Evolutionary conservation across 257 asterid genomes (phyloP).

Genomic region (Dorcoceras hygrometricum): DNA sequence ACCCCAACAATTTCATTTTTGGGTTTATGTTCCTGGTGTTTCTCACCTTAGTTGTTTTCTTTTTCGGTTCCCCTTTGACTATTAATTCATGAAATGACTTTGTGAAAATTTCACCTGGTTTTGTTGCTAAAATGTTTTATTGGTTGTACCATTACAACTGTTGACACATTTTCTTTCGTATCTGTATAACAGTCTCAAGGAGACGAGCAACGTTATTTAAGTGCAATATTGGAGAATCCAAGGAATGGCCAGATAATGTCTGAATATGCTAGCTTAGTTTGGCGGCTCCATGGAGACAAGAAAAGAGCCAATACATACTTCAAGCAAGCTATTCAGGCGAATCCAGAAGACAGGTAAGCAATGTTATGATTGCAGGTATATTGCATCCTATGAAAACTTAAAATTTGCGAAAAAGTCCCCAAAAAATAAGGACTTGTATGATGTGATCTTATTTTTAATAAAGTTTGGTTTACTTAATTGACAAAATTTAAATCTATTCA

Average conservation of each 20-base stretch:
- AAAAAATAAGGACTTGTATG: no score
- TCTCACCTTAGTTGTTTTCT: background rate
- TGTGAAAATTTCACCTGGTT: background rate
- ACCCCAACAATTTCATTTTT: background rate
- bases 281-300: conserved; percentile 63
- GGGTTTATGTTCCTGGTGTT: background rate
- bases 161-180: conserved; percentile 1
- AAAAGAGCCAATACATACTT: conserved; percentile 56
- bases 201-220: conserved; percentile 67
- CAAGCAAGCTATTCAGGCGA: conserved; percentile 58
- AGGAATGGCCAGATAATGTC: conserved; percentile 55
- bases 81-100: background rate
- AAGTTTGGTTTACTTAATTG: no score
- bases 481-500: no score
- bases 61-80: background rate
- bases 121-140: background rate
- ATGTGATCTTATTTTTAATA: no score
- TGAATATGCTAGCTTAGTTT: conserved; percentile 57
- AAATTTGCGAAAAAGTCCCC: no score
- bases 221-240: conserved; percentile 63
- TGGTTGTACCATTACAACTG: background rate
- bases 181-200: conserved; percentile 45
- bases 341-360: conserved; percentile 63
- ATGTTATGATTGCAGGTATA: background rate
- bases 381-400: background rate